These are phyloP conservation scores for Sugiyamaella qingdaonensis DNA, from an alignment of 805 yeast species.

Conservation along the genomic window DNA sequence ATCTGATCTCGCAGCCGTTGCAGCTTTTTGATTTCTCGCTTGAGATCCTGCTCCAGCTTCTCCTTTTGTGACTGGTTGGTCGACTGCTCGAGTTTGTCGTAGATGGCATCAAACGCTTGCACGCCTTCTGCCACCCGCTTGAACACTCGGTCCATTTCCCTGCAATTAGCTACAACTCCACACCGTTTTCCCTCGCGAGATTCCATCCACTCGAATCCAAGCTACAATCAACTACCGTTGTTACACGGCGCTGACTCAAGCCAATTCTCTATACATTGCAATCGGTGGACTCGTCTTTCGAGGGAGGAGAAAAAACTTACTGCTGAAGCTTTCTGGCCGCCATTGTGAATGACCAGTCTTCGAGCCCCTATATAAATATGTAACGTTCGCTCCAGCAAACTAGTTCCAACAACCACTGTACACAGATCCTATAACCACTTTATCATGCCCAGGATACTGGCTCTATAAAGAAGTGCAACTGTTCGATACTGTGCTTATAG, in stretches of 20 bases:
- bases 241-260: neutral
- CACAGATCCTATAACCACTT: neutral
- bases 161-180: neutral
- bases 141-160: slow-evolving; percentile 87
- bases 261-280: neutral
- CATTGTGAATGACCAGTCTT: slow-evolving; percentile 29
- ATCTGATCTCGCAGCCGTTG: slow-evolving; percentile 94
- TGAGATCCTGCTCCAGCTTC: slow-evolving; percentile 81
- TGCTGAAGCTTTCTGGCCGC: slow-evolving; percentile 49
- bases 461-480: neutral
- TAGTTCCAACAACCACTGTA: neutral
- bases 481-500: neutral
- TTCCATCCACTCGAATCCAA: neutral
- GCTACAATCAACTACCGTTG: neutral
- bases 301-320: slow-evolving; percentile 31
- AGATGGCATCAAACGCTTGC: slow-evolving; percentile 74
- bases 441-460: slow-evolving; percentile 2
- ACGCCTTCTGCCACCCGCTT: slow-evolving; percentile 92
- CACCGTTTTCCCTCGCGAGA: neutral
- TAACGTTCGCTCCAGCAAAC: neutral
- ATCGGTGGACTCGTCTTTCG: no score
- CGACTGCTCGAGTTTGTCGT: slow-evolving; percentile 77
- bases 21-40: slow-evolving; percentile 89
- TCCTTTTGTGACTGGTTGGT: slow-evolving; percentile 88
- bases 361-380: neutral